phyloP scores from a whole-genome alignment of 73 alveolate species.

The Urostyla sp. region DNA sequence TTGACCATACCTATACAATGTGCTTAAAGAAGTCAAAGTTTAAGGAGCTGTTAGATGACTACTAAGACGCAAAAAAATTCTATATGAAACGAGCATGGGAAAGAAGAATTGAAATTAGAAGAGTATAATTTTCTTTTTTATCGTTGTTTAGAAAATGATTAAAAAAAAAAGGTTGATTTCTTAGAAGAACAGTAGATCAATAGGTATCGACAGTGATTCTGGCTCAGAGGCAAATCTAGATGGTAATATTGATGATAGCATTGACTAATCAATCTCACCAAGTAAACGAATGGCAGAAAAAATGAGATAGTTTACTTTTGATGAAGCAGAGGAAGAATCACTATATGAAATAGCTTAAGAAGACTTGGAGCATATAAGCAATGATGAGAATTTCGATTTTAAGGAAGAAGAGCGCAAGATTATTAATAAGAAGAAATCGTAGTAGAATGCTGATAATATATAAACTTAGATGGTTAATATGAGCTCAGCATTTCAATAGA shows the following conservation, averaged over 20 bases:
- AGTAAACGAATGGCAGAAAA: not conserved
- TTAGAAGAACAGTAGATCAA: not conserved
- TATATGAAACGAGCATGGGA: constrained; percentile 42
- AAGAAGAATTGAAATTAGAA: constrained; percentile 63
- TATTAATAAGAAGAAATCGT: constrained; percentile 33
- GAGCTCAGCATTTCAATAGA: constrained; percentile 39
- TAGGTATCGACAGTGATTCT: constrained; percentile 3
- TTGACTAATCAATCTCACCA: not conserved
- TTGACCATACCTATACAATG: constrained; percentile 48
- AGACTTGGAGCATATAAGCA: constrained; percentile 42
- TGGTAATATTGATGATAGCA: constrained; percentile 3
- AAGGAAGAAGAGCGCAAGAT: constrained; percentile 32
- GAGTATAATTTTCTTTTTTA: constrained; percentile 11
- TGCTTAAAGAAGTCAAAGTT: constrained; percentile 47
- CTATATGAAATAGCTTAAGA: constrained; percentile 12
- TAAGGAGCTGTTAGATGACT: constrained; percentile 39
- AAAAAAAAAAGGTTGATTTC: not conserved
- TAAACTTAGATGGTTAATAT: constrained; percentile 36
- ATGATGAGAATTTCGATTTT: constrained; percentile 24
- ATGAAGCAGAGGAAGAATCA: constrained; percentile 32
- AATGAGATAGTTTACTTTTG: constrained; percentile 13
- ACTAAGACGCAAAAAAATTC: constrained; percentile 48
- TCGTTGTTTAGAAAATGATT: constrained; percentile 30
- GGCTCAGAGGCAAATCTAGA: constrained; percentile 12
- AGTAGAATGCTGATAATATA: constrained; percentile 55